A percentile compares a stretch with the other conserved stretches of the same genome.
phyloP scores from a whole-genome alignment of 768 basidiomycete genomes.

The Boletellus sp. region DNA sequence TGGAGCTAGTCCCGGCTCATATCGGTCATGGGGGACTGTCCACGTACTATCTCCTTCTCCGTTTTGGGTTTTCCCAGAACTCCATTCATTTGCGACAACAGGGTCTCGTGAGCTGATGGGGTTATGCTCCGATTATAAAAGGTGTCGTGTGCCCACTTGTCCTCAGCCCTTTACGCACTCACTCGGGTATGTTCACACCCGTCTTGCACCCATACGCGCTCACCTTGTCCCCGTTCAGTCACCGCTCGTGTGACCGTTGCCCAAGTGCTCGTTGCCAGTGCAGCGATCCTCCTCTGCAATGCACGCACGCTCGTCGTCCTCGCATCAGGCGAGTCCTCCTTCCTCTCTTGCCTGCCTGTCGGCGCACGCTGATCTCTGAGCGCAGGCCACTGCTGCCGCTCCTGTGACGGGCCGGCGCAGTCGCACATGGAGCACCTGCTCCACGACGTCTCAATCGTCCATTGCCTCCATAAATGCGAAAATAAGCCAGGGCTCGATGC shows the following conservation, averaged over 20 bases:
- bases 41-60: slow-evolving; percentile 14
- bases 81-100: slow-evolving; percentile 12
- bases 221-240: too few relatives aligned
- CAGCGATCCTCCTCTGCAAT: too few relatives aligned
- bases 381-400: too few relatives aligned
- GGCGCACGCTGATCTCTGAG: too few relatives aligned
- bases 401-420: slow-evolving; percentile 5
- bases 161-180: background rate
- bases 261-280: too few relatives aligned
- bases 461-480: slow-evolving; percentile 20
- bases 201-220: too few relatives aligned
- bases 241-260: too few relatives aligned
- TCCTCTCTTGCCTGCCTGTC: background rate
- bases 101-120: slow-evolving; percentile 3
- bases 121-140: slow-evolving; percentile 19
- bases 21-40: background rate
- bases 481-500: slow-evolving; percentile 22
- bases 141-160: slow-evolving; percentile 24
- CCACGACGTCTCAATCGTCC: slow-evolving; percentile 24
- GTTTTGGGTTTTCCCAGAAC: background rate
- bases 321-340: background rate
- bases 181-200: slow-evolving; percentile 1
- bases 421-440: slow-evolving; percentile 20
- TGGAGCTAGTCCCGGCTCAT: background rate
- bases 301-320: background rate